Base-by-base conservation (phyloP, 306 rosid species). In the Glycine latifolia region DNA sequence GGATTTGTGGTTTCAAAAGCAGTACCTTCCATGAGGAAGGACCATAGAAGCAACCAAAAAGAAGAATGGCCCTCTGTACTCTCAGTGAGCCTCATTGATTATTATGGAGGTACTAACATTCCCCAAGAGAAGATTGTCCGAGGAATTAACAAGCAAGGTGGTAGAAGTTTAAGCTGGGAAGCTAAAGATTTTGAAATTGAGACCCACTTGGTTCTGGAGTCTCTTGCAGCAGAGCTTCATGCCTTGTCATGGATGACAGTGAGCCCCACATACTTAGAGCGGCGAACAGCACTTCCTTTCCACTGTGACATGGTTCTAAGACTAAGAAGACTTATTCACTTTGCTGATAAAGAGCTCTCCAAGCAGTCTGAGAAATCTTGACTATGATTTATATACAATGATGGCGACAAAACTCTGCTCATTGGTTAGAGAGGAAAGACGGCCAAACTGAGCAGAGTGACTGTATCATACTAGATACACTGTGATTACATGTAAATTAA, bases 271-370 rank as follows among this genome's bases (percentile, higher is more conserved):
- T 95, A 91, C 93, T 72, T 91, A 65, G 99, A 91, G 68, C 89
- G 99, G 75, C 92, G 98, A 35, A 89, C 94, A 3, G 94, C 98
- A 14, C 87, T 95, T 79, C 99, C 99, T 20, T 95, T 90, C 71
- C 99, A 95, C 73, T 95, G 99, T 75, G 98, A 95, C 87, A 93
- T 95, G 99, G 98, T 95, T 79, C 86, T 95, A 85, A 91, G 99
- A 89, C 89, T 95, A 0, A 85, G 98, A 74, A 87, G 99, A 82
- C 94, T 95, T 60, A 94, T 95, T 86, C 98, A 95, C 88, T 95
- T 93, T 83, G 99, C 99, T 56, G 99, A 95, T 79, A 95, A 86
- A 72, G 97, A 93, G 89, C 93, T 95, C 44, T 88, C 89, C 31
- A 87, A 89, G 81, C 88, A 82, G 69, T 87, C 88, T 4, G 97